These are phyloP conservation scores for Guadua angustifolia DNA, from an alignment of 176 grass and related monocot species.

Conservation along the genomic window DNA sequence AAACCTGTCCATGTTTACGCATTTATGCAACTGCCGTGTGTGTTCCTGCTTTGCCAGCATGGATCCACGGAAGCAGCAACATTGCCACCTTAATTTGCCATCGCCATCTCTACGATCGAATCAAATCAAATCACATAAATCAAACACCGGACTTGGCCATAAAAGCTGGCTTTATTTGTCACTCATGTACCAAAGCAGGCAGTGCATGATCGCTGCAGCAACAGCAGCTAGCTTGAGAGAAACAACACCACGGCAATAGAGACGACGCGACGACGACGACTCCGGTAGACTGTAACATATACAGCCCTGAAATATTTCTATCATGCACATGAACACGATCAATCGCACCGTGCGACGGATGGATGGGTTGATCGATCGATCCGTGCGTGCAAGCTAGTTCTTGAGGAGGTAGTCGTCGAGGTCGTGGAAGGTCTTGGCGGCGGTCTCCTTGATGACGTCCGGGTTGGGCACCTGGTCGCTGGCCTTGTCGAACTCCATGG, in stretches of 20 bases:
- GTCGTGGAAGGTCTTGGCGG: conserved; percentile 69
- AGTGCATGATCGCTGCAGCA: not conserved
- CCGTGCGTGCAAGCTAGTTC: conserved; percentile 45
- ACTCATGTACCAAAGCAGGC: not conserved
- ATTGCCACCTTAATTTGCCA: not conserved
- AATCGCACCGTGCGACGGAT: not conserved
- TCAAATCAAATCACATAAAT: not conserved
- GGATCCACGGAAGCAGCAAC: not conserved
- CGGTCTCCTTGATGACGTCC: conserved; percentile 68
- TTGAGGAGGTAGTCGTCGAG: conserved; percentile 83
- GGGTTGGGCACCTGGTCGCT: conserved; percentile 69
- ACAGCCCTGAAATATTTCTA: not conserved
- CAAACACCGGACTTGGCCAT: not conserved
- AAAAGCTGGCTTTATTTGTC: conserved; percentile 14
- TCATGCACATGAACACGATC: not conserved
- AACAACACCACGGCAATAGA: not conserved
- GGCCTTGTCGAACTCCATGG: conserved; percentile 69
- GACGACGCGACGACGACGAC: not conserved
- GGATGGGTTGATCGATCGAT: not conserved
- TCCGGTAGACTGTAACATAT: not conserved
- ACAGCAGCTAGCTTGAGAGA: not conserved
- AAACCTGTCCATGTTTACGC: not conserved
- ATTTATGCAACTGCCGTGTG: not conserved
- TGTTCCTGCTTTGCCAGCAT: not conserved
- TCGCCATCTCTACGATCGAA: not conserved